phyloP scores from a whole-genome alignment of 2,329 filamentous ascomycete genomes.

The Talaromyces funiculosus region DNA sequence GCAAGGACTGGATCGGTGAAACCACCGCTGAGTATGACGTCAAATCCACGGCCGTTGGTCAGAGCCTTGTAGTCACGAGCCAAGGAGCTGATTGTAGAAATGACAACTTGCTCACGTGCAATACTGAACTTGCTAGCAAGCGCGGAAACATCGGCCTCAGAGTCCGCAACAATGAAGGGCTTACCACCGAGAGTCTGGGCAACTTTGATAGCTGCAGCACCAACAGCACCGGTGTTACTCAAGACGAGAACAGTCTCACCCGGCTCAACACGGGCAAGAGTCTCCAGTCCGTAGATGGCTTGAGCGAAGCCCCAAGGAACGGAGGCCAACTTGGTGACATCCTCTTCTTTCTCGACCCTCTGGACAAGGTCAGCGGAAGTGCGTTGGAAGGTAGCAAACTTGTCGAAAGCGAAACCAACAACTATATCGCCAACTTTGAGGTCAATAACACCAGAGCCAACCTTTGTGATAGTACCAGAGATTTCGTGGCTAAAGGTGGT shows the following conservation, averaged over 20 bases:
- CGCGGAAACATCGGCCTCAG: slow-evolving; percentile 4
- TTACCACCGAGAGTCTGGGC: slow-evolving; percentile 19
- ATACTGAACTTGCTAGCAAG: slow-evolving; percentile 12
- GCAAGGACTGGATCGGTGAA: slow-evolving; percentile 15
- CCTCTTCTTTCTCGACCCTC: not conserved
- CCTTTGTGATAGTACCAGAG: not conserved
- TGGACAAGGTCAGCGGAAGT: not conserved
- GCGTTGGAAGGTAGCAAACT: slow-evolving; percentile 10
- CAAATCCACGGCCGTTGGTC: slow-evolving; percentile 29
- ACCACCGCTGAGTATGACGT: slow-evolving; percentile 26
- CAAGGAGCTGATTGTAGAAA: slow-evolving; percentile 8
- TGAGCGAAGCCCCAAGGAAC: slow-evolving; percentile 12
- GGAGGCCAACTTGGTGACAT: slow-evolving; percentile 20
- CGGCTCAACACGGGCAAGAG: slow-evolving; percentile 8
- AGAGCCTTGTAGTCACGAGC: not conserved
- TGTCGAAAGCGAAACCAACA: slow-evolving; percentile 3
- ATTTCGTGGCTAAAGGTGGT: slow-evolving; percentile 2
- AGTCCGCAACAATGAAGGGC: slow-evolving; percentile 13
- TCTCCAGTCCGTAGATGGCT: slow-evolving; percentile 15
- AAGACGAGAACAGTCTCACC: slow-evolving; percentile 30
- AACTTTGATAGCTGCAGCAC: slow-evolving; percentile 27
- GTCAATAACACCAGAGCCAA: not conserved
- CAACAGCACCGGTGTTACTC: slow-evolving; percentile 26
- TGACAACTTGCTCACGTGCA: slow-evolving; percentile 6
- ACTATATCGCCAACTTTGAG: slow-evolving; percentile 15